phyloP scores from a whole-genome alignment of 1,284 basidiomycete species.

The Boletellus deceptivus region DNA sequence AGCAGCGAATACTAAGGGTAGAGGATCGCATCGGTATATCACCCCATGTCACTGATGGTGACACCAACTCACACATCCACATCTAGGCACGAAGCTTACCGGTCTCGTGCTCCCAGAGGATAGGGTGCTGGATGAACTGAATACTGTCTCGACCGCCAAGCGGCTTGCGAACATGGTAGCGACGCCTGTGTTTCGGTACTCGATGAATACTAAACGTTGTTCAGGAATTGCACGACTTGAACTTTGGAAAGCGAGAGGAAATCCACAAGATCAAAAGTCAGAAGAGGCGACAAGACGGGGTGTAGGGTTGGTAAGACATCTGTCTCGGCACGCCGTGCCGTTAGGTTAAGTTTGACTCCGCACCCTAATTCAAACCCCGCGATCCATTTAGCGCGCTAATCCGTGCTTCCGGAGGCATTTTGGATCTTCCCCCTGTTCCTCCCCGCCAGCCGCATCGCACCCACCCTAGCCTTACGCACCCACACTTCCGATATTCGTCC shows the following conservation, averaged over 20 bases:
- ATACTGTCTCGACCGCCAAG: constrained; percentile 88
- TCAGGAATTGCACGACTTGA: constrained; percentile 87
- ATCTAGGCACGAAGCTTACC: constrained; percentile 66
- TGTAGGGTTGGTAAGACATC: constrained; percentile 14
- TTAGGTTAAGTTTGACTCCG: constrained; percentile 17
- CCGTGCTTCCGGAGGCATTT: neutral
- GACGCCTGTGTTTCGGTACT: neutral
- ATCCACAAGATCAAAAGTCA: constrained; percentile 67
- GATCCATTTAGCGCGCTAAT: constrained; percentile 13
- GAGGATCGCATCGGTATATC: constrained; percentile 83
- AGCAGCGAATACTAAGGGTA: constrained; percentile 79
- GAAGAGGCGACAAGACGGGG: constrained; percentile 33
- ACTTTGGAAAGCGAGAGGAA: constrained; percentile 88
- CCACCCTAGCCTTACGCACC: neutral
- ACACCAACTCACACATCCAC: neutral
- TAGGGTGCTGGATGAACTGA: constrained; percentile 83
- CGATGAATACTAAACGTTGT: constrained; percentile 12
- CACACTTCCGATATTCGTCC: neutral
- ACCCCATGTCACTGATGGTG: neutral
- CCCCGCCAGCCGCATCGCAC: constrained; percentile 1
- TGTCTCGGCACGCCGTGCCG: constrained; percentile 18
- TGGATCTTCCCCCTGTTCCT: constrained; percentile 22
- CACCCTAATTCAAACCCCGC: constrained; percentile 16
- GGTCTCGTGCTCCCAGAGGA: constrained; percentile 80
- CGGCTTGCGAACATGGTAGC: constrained; percentile 90